Conservation (phyloP, 164 flowering plant species). For the Sedum album region DNA sequence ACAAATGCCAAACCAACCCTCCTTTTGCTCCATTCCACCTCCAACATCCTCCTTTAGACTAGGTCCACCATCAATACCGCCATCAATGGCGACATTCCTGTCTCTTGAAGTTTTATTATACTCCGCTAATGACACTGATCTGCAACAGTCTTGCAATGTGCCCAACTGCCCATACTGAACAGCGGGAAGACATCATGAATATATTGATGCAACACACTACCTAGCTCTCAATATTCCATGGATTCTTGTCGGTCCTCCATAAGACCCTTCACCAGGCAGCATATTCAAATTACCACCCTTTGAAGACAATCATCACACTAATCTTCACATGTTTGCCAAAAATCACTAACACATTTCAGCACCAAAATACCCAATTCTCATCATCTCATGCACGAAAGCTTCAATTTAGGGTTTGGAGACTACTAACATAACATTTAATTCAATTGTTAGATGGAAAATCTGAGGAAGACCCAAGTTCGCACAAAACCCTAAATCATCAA, state of each 20-base stretch:
- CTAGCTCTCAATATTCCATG: slow-evolving; percentile 27
- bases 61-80: background rate
- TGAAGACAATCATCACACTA: background rate
- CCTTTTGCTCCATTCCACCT: background rate
- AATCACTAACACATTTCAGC: too few relatives aligned
- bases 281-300: slow-evolving; percentile 30
- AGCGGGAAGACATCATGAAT: slow-evolving; percentile 3
- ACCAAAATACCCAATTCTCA: too few relatives aligned
- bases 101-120: background rate
- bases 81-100: background rate
- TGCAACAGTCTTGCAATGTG: background rate
- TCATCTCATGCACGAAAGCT: too few relatives aligned
- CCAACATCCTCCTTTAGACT: background rate
- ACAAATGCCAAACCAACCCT: slow-evolving; percentile 8
- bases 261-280: slow-evolving; percentile 28
- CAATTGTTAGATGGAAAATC: too few relatives aligned
- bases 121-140: background rate
- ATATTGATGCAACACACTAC: slow-evolving; percentile 30
- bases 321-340: too few relatives aligned
- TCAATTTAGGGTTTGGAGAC: too few relatives aligned
- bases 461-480: too few relatives aligned
- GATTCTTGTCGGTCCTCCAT: slow-evolving; percentile 42
- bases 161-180: background rate
- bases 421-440: too few relatives aligned
- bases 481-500: too few relatives aligned